These are phyloP conservation scores for Volvox reticuliferus DNA, from an alignment of 139 green algal species.

Conservation along the genomic window DNA sequence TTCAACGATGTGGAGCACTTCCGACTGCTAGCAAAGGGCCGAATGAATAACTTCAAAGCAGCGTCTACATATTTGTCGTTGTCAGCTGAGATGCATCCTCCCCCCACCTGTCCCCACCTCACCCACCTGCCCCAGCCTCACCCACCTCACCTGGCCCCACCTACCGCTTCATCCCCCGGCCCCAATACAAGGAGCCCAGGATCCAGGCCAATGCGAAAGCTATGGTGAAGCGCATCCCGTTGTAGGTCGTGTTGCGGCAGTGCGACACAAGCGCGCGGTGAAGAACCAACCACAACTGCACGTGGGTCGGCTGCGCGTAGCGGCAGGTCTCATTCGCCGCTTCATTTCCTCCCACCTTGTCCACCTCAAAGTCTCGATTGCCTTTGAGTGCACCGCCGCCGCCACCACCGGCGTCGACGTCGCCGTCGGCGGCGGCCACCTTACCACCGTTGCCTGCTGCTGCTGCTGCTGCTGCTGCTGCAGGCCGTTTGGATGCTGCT, in stretches of 20 bases:
- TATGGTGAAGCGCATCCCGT: not conserved
- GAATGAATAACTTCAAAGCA: too few relatives aligned
- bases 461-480: not conserved
- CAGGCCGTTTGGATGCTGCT: too few relatives aligned
- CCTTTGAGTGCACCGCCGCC: not conserved
- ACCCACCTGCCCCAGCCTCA: too few relatives aligned
- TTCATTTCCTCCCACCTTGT: not conserved
- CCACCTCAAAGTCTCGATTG: not conserved
- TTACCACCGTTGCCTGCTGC: too few relatives aligned
- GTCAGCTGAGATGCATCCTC: too few relatives aligned
- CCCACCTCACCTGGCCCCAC: too few relatives aligned
- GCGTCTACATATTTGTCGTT: too few relatives aligned
- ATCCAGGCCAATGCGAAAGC: not conserved
- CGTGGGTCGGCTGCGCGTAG: not conserved
- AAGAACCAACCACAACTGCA: constrained; percentile 30
- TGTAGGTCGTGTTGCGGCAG: constrained; percentile 29
- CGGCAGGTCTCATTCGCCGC: not conserved
- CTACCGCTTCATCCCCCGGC: constrained; percentile 5
- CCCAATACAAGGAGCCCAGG: constrained; percentile 25
- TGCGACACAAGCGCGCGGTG: not conserved
- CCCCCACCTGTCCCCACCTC: too few relatives aligned
- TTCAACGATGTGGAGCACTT: too few relatives aligned
- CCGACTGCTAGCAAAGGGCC: too few relatives aligned
- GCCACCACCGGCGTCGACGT: not conserved
- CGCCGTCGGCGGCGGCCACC: not conserved